Base-by-base conservation (phyloP, 352 stramenopile species). In the Blastocystis sp. region DNA sequence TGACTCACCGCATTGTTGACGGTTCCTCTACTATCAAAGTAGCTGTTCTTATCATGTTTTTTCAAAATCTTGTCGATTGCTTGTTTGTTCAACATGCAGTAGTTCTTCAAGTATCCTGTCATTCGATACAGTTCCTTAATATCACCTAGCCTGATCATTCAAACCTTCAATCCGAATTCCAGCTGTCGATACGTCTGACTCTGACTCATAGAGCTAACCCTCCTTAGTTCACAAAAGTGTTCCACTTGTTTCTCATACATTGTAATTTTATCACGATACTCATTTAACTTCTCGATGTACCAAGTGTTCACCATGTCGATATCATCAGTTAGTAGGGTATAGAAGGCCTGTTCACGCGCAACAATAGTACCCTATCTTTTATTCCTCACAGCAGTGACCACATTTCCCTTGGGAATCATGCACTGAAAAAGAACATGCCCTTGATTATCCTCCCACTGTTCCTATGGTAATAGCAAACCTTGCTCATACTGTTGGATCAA, bases 1-100 rank as follows among this genome's bases (percentile, higher is more conserved):
- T 84, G 51, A 57, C 17, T 68, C 6, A 84, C 24, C 5, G 73
- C 73, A 24, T 66, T 84, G 73, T 84, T 84, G 73, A 84, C 59
- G 2, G 73, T 84, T 27, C 73, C 73, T 37, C 73, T 54, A 64
- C 73, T 84, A 0, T 64, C 54, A 56, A 84, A 84, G 24, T 62
- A 68, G 30, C 78, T 89, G 42, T 79, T 76, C 48, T 89, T 89
- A 51, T 89, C 78, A 56, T 89, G 78, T 62, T 89, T 89, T 62
- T 89, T 89, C 22, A 79, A 35, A 30, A 89, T 89, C 57, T 89
- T 89, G 66, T 89, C 78, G 13, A 89, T 64, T 4, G 78, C 78
- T 62, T 79, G 60, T 15, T 78, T 89, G 27, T 89, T 89, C 22
- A 89, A 56, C 66, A 89, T 79, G 60, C 60, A 89, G 48, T 79